Evolutionary conservation across 2,329 filamentous ascomycete genomes (phyloP), one percentile per base, ranked within the genome.

Genomic region (Calcarisporium arbuscula): DNA sequence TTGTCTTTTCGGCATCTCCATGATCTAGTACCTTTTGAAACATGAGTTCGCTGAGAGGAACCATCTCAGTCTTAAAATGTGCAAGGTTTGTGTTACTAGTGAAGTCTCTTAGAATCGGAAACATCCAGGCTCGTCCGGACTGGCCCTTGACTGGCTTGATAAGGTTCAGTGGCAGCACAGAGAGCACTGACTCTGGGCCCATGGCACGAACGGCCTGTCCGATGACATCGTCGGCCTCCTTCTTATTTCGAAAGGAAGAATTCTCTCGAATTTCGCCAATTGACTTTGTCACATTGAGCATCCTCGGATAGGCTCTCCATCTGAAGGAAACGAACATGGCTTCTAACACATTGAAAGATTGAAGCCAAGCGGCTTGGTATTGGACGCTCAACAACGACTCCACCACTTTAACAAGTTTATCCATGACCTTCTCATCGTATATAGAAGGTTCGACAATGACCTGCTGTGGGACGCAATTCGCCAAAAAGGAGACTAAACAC

Each of bases 321-420:
- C 83, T 78, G 39, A 95, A 67, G 3, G 82, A 74, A 49, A 94
- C 86, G 46, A 95, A 95, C 66, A 95, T 85, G 35, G 86, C 84
- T 7, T 80, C 80, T 22, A 95, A 70, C 7, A 95, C 85, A 47
- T 80, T 86, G 64, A 96, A 96, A 1, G 94, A 88, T 56, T 98
- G 89, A 62, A 85, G 80, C 86, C 90, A 95, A 4, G 92, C 92
- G 18, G 82, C 79, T 62, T 96, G 92, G 53, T 89, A 98, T 53
- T 92, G 92, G 25, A 96, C 80, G 33, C 79, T 89, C 29, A 98
- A 70, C 7, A 96, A 68, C 23, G 82, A 76, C 42, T 82, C 80
- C 0, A 84, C 80, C 4, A 72, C 72, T 53, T 77, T 82, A 10
- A 85, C 80, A 16, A 98, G 61, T 55, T 88, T 90, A 53, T 88